A percentile compares a stretch with the other conserved stretches of the same genome.
phyloP scores from a whole-genome alignment of 1,139 yeast genomes.

The Sugiyamaella pinicola region DNA sequence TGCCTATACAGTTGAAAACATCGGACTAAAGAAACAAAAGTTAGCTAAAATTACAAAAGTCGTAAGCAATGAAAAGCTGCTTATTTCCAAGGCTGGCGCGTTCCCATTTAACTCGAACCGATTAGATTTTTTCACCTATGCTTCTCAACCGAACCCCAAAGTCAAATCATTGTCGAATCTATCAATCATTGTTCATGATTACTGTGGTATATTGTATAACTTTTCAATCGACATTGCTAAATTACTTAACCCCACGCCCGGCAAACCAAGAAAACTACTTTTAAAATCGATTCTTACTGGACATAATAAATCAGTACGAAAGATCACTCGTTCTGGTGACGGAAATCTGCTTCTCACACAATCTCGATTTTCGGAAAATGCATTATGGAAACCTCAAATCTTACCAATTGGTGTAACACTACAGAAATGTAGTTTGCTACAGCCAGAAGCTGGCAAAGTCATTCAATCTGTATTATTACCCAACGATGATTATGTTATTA shows the following conservation, averaged over 20 bases:
- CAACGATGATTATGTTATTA: conserved; percentile 53
- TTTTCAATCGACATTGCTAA: conserved; percentile 46
- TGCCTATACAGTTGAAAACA: conserved; percentile 54
- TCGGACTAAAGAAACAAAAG: conserved; percentile 53
- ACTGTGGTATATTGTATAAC: conserved; percentile 53
- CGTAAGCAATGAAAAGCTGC: conserved; percentile 20
- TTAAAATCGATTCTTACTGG: conserved; percentile 61
- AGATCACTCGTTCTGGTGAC: conserved; percentile 62
- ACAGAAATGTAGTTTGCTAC: conserved; percentile 35
- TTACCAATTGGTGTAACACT: conserved; percentile 37
- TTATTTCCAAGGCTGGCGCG: conserved; percentile 14
- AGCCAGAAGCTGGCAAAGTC: conserved; percentile 44
- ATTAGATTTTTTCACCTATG: conserved; percentile 24
- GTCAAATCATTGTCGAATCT: conserved; percentile 28
- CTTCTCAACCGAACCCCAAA: neutral
- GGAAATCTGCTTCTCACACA: conserved; percentile 59
- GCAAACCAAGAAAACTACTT: conserved; percentile 13
- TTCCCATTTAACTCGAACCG: conserved; percentile 27
- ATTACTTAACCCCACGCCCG: conserved; percentile 35
- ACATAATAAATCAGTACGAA: conserved; percentile 76
- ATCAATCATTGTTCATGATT: conserved; percentile 54
- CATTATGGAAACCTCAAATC: conserved; percentile 39
- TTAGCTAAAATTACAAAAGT: conserved; percentile 38
- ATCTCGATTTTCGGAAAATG: conserved; percentile 41
- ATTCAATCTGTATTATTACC: conserved; percentile 56